phyloP scores from a whole-genome alignment of 2,329 filamentous ascomycete species.

The Curvularia spicifera region DNA sequence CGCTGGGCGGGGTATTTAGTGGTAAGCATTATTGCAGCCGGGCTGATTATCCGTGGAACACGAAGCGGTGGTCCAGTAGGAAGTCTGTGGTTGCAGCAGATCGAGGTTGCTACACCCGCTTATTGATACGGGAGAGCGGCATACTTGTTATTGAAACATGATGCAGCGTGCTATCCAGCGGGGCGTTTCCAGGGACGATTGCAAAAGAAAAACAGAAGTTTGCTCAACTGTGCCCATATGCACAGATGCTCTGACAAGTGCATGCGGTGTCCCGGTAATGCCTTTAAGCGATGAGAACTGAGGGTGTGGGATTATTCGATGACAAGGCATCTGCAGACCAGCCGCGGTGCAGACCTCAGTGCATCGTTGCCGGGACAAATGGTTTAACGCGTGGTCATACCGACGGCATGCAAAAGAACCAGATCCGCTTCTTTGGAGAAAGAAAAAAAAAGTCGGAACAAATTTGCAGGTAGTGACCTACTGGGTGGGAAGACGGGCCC shows the following conservation, averaged over 20 bases:
- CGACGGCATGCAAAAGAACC: slow-evolving; percentile 7
- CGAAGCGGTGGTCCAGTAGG: slow-evolving; percentile 15
- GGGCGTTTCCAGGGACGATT: slow-evolving; percentile 27
- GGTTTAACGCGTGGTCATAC: slow-evolving; percentile 32
- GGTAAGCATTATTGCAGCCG: slow-evolving; percentile 28
- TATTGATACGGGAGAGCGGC: slow-evolving; percentile 15
- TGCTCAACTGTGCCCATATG: slow-evolving; percentile 38
- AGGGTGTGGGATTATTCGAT: slow-evolving; percentile 26
- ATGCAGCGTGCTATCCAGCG: slow-evolving; percentile 33
- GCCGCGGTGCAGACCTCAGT: slow-evolving; percentile 20
- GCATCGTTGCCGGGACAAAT: slow-evolving; percentile 24
- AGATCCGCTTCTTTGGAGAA: slow-evolving; percentile 28
- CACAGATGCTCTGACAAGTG: slow-evolving; percentile 36
- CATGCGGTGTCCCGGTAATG: slow-evolving; percentile 35
- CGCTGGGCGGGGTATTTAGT: slow-evolving; percentile 29
- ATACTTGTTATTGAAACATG: slow-evolving; percentile 35
- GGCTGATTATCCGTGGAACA: slow-evolving; percentile 29
- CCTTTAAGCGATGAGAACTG: slow-evolving; percentile 30
- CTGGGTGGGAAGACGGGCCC: slow-evolving; percentile 19
- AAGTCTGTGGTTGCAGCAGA: slow-evolving; percentile 20
- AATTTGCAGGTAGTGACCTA: slow-evolving; percentile 30
- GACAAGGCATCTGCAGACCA: slow-evolving; percentile 24
- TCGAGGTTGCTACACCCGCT: slow-evolving; percentile 14
- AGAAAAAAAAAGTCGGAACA: slow-evolving; percentile 37
- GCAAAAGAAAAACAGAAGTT: slow-evolving; percentile 33